These are phyloP conservation scores for Atractiella rhizophila DNA, from an alignment of 768 basidiomycete species.

Conservation along the genomic window DNA sequence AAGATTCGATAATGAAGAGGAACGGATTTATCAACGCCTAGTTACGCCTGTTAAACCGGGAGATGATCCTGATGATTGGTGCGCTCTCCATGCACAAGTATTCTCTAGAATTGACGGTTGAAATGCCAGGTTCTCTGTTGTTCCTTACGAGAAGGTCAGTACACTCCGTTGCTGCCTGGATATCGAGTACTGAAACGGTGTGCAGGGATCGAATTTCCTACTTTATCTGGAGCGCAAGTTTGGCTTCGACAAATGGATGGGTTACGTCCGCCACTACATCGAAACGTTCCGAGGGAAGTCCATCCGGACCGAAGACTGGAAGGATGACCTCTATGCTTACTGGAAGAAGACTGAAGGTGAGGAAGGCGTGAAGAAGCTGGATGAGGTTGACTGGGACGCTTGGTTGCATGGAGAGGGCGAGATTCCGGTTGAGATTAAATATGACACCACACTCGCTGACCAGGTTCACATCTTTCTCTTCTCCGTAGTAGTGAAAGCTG, in stretches of 20 bases:
- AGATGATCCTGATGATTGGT: constrained; percentile 21
- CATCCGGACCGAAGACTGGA: constrained; percentile 24
- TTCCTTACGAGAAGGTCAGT: constrained; percentile 36
- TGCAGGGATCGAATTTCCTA: constrained; percentile 71
- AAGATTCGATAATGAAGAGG: constrained; percentile 34
- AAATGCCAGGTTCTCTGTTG: constrained; percentile 36
- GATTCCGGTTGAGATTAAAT: constrained; percentile 10
- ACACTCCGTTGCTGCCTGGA: background rate
- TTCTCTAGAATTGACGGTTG: constrained; percentile 22
- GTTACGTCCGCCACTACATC: constrained; percentile 24
- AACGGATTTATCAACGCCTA: constrained; percentile 27
- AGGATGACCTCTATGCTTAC: constrained; percentile 22
- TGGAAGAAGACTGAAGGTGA: constrained; percentile 18
- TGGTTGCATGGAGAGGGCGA: constrained; percentile 25
- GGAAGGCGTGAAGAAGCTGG: constrained; percentile 18
- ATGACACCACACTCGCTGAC: constrained; percentile 16
- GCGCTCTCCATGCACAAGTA: constrained; percentile 2
- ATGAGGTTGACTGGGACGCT: constrained; percentile 12
- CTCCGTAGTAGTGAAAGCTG: no score
- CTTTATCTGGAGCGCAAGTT: constrained; percentile 35
- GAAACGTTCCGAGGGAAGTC: constrained; percentile 20
- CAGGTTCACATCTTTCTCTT: no score
- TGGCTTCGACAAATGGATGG: constrained; percentile 15
- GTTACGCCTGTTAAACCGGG: constrained; percentile 11
- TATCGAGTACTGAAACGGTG: constrained; percentile 15